phyloP scores from a whole-genome alignment of 2,329 filamentous ascomycete species.

The Mycosphaerella sp. region DNA sequence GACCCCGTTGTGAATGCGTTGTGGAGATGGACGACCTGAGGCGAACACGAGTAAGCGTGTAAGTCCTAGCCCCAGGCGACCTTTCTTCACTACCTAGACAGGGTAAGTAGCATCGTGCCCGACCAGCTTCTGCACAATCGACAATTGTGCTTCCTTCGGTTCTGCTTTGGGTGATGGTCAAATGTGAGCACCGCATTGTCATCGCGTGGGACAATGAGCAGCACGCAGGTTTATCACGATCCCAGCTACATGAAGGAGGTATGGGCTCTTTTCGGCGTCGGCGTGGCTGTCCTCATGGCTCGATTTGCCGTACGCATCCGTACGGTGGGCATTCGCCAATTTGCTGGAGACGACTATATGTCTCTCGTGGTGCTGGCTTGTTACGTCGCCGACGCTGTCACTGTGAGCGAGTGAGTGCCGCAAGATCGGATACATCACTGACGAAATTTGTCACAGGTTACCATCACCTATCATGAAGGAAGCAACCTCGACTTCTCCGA shows the following conservation, averaged over 20 bases:
- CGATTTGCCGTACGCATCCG: slow-evolving; percentile 37
- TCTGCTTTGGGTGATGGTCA: slow-evolving; percentile 1
- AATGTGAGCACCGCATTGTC: background rate
- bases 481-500: slow-evolving; percentile 29
- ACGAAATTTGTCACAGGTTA: slow-evolving; percentile 4
- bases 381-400: slow-evolving; percentile 35
- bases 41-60: background rate
- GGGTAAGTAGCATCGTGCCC: slow-evolving; percentile 1
- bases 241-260: slow-evolving; percentile 21
- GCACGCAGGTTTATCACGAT: slow-evolving; percentile 24
- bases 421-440: background rate
- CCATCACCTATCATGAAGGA: slow-evolving; percentile 30
- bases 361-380: slow-evolving; percentile 33
- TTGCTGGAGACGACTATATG: slow-evolving; percentile 39
- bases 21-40: background rate
- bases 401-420: slow-evolving; percentile 22
- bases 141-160: background rate
- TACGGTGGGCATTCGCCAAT: slow-evolving; percentile 35
- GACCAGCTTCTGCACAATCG: background rate
- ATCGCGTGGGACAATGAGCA: slow-evolving; percentile 14
- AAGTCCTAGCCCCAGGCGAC: slow-evolving; percentile 1
- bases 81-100: background rate
- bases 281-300: slow-evolving; percentile 31
- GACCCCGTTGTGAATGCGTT: background rate
- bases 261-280: slow-evolving; percentile 31